Evolutionary conservation across 2,329 filamentous ascomycete genomes (phyloP), one percentile per base, ranked within the genome.

Genomic region (Stachybotrys echinatus): DNA sequence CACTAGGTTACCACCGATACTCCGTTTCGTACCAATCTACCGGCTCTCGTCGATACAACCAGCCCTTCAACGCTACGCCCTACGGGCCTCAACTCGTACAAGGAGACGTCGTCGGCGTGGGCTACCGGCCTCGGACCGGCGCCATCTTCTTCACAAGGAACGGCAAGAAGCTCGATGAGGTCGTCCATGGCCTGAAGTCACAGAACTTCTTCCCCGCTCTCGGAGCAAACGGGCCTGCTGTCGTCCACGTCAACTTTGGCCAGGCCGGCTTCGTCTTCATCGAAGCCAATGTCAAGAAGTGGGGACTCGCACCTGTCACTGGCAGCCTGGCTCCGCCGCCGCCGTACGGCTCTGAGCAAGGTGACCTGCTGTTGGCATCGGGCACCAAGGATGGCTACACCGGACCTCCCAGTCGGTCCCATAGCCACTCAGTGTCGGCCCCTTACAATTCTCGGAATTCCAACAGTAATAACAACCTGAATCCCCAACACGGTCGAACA

Each of bases 231-330:
- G 94, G 94, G 1, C 94, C 94, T 17, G 92, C 89, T 61, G 86
- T 86, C 27, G 83, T 99, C 1, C 92, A 99, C 65, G 94, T 97
- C 65, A 99, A 99, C 68, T 95, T 99, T 66, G 94, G 94, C 7
- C 94, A 99, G 67, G 89, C 94, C 63, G 94, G 94, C 31, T 99
- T 97, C 64, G 94, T 99, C 45, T 99, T 97, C 64, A 97, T 99
- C 60, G 94, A 99, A 71, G 94, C 92, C 54, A 99, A 99, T 62
- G 94, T 99, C 53, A 99, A 99, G 83, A 99, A 97, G 76, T 99
- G 94, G 94, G 94, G 94, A 2, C 75, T 99, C 49, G 94, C 94
- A 45, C 94, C 94, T 5, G 95, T 95, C 80, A 96, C 90, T 2
- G 94, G 94, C 52, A 96, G 90, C 62, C 77, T 99, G 52, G 94